These are phyloP conservation scores for Capsella rubella DNA, from an alignment of 441 rosid species.

Conservation along the genomic window DNA sequence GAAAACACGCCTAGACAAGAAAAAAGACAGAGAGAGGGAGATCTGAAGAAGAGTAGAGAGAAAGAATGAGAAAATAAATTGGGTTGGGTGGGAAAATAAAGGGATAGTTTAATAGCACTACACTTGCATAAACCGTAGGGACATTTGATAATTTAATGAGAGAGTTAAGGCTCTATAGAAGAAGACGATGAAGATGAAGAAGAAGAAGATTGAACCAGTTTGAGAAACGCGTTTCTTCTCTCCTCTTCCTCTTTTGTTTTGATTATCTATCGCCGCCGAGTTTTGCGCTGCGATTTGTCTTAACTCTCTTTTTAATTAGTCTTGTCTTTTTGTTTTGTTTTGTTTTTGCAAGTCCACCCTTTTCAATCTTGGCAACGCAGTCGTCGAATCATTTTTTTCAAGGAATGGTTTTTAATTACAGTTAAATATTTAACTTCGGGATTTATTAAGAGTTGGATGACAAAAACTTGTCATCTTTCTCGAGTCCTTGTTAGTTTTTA, in stretches of 20 bases:
- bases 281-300: constrained; percentile 40
- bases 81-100: constrained; percentile 35
- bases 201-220: constrained; percentile 27
- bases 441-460: neutral
- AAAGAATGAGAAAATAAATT: neutral
- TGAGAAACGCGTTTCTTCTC: constrained; percentile 38
- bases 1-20: constrained; percentile 16
- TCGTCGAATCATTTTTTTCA: neutral
- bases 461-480: neutral
- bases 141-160: constrained; percentile 28
- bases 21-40: constrained; percentile 25
- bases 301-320: neutral
- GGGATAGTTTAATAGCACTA: constrained; percentile 36
- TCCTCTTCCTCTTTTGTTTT: neutral
- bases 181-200: constrained; percentile 33
- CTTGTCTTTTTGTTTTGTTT: too few relatives aligned
- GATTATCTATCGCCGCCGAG: constrained; percentile 36
- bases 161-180: constrained; percentile 30
- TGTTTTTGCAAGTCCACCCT: constrained; percentile 18
- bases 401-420: neutral
- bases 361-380: constrained; percentile 38
- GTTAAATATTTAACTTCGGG: neutral
- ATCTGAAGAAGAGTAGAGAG: constrained; percentile 25
- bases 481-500: neutral
- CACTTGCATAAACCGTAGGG: constrained; percentile 39